A percentile compares a stretch with the other conserved stretches of the same genome.
phyloP scores from a whole-genome alignment of 2,329 filamentous ascomycete species.

The Aspergillus sp. region DNA sequence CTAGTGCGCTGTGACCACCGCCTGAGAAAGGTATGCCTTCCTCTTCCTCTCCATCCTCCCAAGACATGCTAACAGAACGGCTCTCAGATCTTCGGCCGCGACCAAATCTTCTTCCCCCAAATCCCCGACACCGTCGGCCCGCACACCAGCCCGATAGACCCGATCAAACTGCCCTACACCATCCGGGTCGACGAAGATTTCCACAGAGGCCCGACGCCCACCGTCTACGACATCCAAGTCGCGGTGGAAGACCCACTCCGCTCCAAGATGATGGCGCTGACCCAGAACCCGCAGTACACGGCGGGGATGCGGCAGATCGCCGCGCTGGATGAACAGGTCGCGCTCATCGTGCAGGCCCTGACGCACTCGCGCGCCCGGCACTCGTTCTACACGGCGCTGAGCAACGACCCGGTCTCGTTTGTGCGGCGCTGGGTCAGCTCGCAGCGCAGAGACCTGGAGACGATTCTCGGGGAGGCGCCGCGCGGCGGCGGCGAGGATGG shows the following conservation, averaged over 20 bases:
- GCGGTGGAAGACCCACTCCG: conserved; percentile 74
- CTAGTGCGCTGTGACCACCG: conserved; percentile 83
- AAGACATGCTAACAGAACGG: background rate
- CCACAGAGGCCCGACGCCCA: conserved; percentile 63
- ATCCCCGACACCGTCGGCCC: conserved; percentile 69
- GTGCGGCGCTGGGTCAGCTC: conserved; percentile 80
- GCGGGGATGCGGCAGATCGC: conserved; percentile 66
- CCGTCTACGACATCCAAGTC: conserved; percentile 83
- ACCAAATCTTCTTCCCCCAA: conserved; percentile 75
- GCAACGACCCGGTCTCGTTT: conserved; percentile 74
- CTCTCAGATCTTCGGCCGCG: conserved; percentile 59
- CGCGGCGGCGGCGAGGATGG: conserved; percentile 49
- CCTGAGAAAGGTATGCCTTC: conserved; percentile 57
- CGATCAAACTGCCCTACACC: conserved; percentile 79
- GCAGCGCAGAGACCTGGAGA: conserved; percentile 82
- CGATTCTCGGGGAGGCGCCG: conserved; percentile 73
- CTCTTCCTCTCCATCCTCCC: background rate
- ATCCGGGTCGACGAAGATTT: conserved; percentile 85
- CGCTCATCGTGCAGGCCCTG: conserved; percentile 71
- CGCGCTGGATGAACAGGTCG: conserved; percentile 73
- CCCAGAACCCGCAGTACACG: conserved; percentile 61
- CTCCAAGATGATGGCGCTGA: conserved; percentile 54
- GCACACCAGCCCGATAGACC: conserved; percentile 70
- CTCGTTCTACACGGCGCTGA: conserved; percentile 70
- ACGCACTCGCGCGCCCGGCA: conserved; percentile 82